Percentiles rank a stretch among this genome's conserved stretches.
These are phyloP conservation scores for Oryza rufipogon DNA, from an alignment of 176 grass and related monocot genomes.

Conservation along the genomic window DNA sequence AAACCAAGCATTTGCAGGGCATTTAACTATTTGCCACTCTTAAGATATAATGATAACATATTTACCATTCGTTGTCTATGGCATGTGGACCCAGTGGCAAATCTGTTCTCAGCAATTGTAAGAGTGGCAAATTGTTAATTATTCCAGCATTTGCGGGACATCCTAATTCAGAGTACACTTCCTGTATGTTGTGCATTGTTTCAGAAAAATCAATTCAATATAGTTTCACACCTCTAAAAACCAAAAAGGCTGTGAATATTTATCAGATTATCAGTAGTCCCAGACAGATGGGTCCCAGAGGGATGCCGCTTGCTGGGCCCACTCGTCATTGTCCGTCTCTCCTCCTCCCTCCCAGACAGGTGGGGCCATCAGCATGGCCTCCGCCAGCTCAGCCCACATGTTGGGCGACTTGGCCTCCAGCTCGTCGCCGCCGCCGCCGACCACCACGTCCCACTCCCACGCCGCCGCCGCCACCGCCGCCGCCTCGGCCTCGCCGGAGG, in stretches of 20 bases:
- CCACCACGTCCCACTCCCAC: constrained; percentile 21
- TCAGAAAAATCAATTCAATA: not conserved
- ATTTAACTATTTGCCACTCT: too few relatives aligned
- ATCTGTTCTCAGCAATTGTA: too few relatives aligned
- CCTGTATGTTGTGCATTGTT: not conserved
- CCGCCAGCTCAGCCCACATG: constrained; percentile 88
- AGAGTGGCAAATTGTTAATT: too few relatives aligned
- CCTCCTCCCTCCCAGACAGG: constrained; percentile 57
- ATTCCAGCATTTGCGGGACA: not conserved
- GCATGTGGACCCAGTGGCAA: too few relatives aligned
- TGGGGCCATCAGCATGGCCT: constrained; percentile 84
- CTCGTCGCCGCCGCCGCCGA: constrained; percentile 49
- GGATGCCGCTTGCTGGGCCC: constrained; percentile 61
- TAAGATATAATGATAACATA: too few relatives aligned
- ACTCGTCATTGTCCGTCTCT: constrained; percentile 63
- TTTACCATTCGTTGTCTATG: too few relatives aligned
- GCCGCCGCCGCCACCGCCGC: not conserved
- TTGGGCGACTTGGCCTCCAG: constrained; percentile 61
- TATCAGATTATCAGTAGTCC: constrained; percentile 26
- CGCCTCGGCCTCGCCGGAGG: not conserved
- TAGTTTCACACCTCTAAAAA: not conserved
- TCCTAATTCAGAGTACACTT: not conserved
- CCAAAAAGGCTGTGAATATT: not conserved
- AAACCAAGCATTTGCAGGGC: not conserved
- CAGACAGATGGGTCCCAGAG: constrained; percentile 73